Base-by-base conservation (phyloP, 495 filamentous ascomycete genomes). In the Cryomyces antarcticus region DNA sequence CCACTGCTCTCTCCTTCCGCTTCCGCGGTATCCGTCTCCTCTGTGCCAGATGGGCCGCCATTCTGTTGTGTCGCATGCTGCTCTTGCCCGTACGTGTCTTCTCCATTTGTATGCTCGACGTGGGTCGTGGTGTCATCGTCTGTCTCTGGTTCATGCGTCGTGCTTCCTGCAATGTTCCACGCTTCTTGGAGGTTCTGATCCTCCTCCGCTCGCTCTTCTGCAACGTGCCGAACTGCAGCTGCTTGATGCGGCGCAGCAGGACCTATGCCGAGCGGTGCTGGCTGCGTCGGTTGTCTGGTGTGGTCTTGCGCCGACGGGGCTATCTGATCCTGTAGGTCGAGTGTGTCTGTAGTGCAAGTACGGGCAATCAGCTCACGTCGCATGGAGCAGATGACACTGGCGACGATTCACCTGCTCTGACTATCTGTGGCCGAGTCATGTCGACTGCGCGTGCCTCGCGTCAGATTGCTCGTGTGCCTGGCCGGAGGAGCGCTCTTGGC, bases 261-360 rank as follows among this genome's bases (percentile, higher is more conserved):
- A 44, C 80, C 77, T 44, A 57, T 57, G 31, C 66, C 72, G 33
- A 71, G 53, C 7, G 65, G 62, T 40, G 57, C 57, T 52, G 69
- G 63, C 39, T 68, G 61, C 37, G 61, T 54, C 24, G 62, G 63
- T 54, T 73, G 75, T 54, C 62, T 66, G 44, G 68, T 58, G 61
- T 86, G 80, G 50, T 82, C 82, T 60, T 93, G 70, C 5, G 89
- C 80, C 37, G 87, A 86, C 27, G 84, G 84, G 28, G 80, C 62
- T 56, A 78, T 65, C 52, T 76, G 78, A 59, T 79, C 72, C 66
- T 99, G 92, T 5, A 97, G 78, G 63, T 97, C 89, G 58, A 96
- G 75, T 41, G 89, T 88, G 64, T 99, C 89, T 95, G 52, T 30
- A 41, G 46, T 13, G 27, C n/a, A 39, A 17, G 9, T 3, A 1